These are phyloP conservation scores for Fusarium pininemorale DNA, from an alignment of 2,329 filamentous ascomycete genomes.

Conservation along the genomic window DNA sequence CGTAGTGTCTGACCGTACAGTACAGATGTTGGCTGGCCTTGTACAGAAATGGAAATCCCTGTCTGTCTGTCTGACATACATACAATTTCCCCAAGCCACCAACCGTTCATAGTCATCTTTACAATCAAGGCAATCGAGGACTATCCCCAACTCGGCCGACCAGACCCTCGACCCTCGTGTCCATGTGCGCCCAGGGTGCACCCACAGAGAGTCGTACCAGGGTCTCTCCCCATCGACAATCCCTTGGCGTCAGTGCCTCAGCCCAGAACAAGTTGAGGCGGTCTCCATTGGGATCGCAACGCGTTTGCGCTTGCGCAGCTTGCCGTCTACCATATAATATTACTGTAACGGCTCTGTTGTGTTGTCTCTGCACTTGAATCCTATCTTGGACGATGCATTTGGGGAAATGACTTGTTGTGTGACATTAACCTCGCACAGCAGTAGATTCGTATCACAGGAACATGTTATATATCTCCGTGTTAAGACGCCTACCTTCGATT, in stretches of 20 bases:
- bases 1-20: background rate
- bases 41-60: constrained; percentile 14
- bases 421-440: constrained; percentile 20
- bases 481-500: constrained; percentile 12
- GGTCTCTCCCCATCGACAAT: constrained; percentile 12
- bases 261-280: constrained; percentile 15
- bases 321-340: constrained; percentile 8
- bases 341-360: background rate
- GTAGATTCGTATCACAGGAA: constrained; percentile 15
- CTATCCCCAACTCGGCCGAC: constrained; percentile 36
- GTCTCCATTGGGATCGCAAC: constrained; percentile 27
- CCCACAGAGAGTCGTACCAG: constrained; percentile 26
- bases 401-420: constrained; percentile 13
- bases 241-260: constrained; percentile 26
- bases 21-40: background rate
- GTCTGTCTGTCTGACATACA: constrained; percentile 30
- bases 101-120: constrained; percentile 34
- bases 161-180: constrained; percentile 28
- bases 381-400: constrained; percentile 15
- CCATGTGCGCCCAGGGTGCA: constrained; percentile 35
- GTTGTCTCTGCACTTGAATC: constrained; percentile 20
- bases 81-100: constrained; percentile 24
- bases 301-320: constrained; percentile 38
- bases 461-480: constrained; percentile 30
- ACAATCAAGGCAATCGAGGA: constrained; percentile 39